These are phyloP conservation scores for Coemansia javaensis DNA, from an alignment of 192 early-diverging fungal genomes.

Conservation along the genomic window DNA sequence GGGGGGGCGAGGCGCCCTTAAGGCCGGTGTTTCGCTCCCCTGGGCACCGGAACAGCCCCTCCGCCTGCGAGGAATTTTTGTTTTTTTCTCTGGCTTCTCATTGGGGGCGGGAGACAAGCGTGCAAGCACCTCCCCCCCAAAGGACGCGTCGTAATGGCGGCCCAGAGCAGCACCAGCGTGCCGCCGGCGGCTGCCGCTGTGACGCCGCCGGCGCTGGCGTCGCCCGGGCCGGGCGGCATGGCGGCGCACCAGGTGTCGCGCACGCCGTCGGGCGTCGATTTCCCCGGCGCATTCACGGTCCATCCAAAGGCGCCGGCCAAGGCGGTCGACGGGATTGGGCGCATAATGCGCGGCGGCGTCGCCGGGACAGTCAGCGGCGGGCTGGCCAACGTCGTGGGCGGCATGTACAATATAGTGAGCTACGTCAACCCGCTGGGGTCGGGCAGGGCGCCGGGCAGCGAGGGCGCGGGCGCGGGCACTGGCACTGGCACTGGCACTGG, in stretches of 20 bases:
- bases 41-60: too few species aligned
- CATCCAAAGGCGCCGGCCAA: conserved; percentile 9
- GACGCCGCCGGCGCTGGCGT: conserved; percentile 2
- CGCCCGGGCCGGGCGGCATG: not conserved
- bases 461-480: too few species aligned
- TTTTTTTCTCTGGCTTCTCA: too few species aligned
- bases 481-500: not conserved
- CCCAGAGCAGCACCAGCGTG: not conserved
- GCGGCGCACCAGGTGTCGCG: conserved; percentile 4
- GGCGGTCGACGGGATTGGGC: not conserved
- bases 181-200: too few species aligned
- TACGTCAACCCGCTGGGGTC: conserved; percentile 45
- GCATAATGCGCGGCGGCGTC: conserved; percentile 25
- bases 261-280: conserved; percentile 34
- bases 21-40: too few species aligned
- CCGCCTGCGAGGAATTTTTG: too few species aligned
- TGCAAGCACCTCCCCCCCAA: not conserved
- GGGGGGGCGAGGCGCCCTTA: too few species aligned
- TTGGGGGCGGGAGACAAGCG: too few species aligned
- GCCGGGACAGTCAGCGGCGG: conserved; percentile 43
- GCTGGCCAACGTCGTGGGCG: conserved; percentile 37
- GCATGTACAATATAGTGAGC: conserved; percentile 40
- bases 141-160: too few species aligned
- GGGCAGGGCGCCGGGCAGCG: too few species aligned
- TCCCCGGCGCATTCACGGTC: conserved; percentile 42